Conservation (phyloP, 1,284 basidiomycete species). For the Trichosporon asahii region DNA sequence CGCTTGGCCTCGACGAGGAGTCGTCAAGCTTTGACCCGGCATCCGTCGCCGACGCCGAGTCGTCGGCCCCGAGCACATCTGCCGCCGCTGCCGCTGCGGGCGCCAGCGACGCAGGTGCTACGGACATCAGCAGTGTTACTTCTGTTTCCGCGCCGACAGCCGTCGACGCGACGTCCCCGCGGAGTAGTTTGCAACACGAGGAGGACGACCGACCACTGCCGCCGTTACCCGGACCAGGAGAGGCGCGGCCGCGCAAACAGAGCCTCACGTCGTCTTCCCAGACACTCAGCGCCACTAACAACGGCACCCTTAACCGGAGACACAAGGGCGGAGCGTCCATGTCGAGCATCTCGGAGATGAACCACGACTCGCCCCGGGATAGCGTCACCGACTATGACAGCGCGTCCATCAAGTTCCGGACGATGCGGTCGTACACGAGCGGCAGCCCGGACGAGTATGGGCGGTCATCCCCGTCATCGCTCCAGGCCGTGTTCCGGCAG, state of each 20-base stretch:
- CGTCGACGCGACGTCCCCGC: background rate
- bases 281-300: background rate
- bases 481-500: constrained; percentile 17
- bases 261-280: background rate
- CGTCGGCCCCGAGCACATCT: background rate
- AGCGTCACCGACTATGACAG: constrained; percentile 13
- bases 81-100: background rate
- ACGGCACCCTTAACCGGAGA: background rate
- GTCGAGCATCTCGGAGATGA: constrained; percentile 22
- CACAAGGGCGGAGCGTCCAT: constrained; percentile 19
- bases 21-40: constrained; percentile 21
- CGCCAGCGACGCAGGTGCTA: background rate
- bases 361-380: constrained; percentile 12
- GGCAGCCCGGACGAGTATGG: constrained; percentile 13
- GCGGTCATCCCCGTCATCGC: background rate
- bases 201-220: constrained; percentile 27
- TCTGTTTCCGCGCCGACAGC: constrained; percentile 2
- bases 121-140: background rate
- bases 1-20: constrained; percentile 36
- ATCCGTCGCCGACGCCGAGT: background rate
- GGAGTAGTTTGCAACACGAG: background rate
- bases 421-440: constrained; percentile 11
- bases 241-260: constrained; percentile 4
- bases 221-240: constrained; percentile 22
- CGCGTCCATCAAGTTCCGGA: constrained; percentile 12